Percentiles rank a stretch among this genome's conserved stretches.
phyloP scores from a whole-genome alignment of 768 basidiomycete genomes.

The Cystoderma amianthinum region DNA sequence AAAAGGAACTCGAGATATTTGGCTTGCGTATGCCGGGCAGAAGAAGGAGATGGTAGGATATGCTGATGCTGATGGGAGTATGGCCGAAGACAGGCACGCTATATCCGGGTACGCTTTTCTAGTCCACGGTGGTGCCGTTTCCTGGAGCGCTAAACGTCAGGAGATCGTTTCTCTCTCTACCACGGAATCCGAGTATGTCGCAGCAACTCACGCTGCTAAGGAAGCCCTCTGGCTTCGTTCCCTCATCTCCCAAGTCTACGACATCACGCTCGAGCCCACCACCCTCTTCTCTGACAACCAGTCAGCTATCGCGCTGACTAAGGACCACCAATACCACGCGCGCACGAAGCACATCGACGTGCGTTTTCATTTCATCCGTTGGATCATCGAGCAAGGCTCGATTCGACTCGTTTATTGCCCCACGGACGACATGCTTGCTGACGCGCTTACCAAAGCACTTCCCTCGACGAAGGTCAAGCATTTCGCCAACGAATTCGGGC shows the following conservation, averaged over 20 bases:
- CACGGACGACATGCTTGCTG: slow-evolving; percentile 18
- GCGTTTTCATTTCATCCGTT: slow-evolving; percentile 16
- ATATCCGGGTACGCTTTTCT: background rate
- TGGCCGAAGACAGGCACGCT: background rate
- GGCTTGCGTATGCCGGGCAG: background rate
- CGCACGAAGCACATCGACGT: slow-evolving; percentile 16
- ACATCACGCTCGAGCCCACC: background rate
- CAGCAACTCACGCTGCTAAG: background rate
- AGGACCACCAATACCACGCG: slow-evolving; percentile 8
- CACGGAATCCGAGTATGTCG: background rate
- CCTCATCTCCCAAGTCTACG: background rate
- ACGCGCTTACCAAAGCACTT: slow-evolving; percentile 9
- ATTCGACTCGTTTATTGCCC: slow-evolving; percentile 11
- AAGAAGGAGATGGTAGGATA: background rate
- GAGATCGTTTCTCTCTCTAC: slow-evolving; percentile 8
- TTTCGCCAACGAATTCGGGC: background rate
- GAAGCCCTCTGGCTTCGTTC: background rate
- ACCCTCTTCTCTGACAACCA: background rate
- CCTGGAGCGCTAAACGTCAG: background rate
- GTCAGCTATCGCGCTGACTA: background rate
- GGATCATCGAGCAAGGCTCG: slow-evolving; percentile 19
- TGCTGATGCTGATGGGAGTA: background rate
- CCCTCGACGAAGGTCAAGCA: slow-evolving; percentile 8
- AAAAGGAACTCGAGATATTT: background rate
- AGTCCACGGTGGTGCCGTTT: background rate